Evolutionary conservation across 345 rosid species (phyloP).

Genomic region (Eucalyptus victrix): DNA sequence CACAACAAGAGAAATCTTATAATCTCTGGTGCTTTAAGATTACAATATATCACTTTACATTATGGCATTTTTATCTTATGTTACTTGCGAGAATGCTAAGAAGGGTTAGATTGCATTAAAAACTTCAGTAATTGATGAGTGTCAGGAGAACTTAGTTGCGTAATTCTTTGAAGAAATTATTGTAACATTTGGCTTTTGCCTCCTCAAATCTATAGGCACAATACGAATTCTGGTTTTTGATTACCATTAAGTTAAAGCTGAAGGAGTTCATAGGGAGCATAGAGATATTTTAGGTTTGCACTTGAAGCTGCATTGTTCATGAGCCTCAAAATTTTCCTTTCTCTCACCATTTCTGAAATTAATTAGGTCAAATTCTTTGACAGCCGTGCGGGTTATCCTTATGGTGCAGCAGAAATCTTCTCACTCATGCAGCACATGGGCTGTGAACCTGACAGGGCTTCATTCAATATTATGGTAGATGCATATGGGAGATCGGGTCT

Average conservation of each 20-base stretch:
- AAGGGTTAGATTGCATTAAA: background rate
- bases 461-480: conserved; percentile 90
- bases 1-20: background rate
- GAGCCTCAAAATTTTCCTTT: background rate
- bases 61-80: background rate
- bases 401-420: conserved; percentile 89
- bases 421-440: conserved; percentile 95
- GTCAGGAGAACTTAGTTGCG: background rate
- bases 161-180: background rate
- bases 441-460: conserved; percentile 90
- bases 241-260: background rate
- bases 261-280: background rate
- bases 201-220: background rate
- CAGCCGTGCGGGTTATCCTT: conserved; percentile 91
- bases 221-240: background rate
- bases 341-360: background rate
- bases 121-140: background rate
- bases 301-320: background rate
- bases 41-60: background rate
- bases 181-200: background rate
- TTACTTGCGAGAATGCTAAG: background rate
- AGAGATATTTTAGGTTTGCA: background rate
- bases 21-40: background rate
- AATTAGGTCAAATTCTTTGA: background rate
- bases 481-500: conserved; percentile 89